These are phyloP conservation scores for Oehlia diaphana DNA, from an alignment of 192 early-diverging fungal species.

Conservation along the genomic window DNA sequence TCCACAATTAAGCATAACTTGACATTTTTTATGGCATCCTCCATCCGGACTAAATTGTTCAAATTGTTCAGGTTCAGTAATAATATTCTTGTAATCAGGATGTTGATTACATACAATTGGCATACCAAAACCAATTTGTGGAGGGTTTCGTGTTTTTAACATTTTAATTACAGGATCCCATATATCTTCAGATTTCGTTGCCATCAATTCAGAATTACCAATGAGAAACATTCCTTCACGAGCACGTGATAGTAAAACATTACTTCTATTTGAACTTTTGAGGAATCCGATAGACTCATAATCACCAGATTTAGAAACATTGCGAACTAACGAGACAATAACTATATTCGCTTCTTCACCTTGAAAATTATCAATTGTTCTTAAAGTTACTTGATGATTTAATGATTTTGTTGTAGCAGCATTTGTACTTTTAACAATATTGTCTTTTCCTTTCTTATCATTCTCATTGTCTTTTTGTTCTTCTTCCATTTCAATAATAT, in stretches of 20 bases:
- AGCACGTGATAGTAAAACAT: constrained; percentile 58
- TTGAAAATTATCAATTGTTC: constrained; percentile 51
- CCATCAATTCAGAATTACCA: constrained; percentile 47
- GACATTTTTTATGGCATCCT: constrained; percentile 50
- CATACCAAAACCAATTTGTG: constrained; percentile 39
- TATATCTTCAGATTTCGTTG: constrained; percentile 17
- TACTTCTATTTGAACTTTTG: constrained; percentile 54
- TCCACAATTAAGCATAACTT: constrained; percentile 47
- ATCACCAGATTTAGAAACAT: constrained; percentile 22
- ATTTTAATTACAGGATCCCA: constrained; percentile 48
- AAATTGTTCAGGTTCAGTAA: constrained; percentile 33
- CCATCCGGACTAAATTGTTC: constrained; percentile 50
- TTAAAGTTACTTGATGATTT: constrained; percentile 33
- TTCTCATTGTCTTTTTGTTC: background rate
- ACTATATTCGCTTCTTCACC: constrained; percentile 47
- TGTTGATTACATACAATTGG: constrained; percentile 53
- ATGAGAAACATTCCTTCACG: constrained; percentile 61
- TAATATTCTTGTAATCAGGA: constrained; percentile 35
- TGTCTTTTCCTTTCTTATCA: background rate
- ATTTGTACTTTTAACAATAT: background rate
- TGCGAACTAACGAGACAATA: constrained; percentile 45
- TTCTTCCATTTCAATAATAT: constrained; percentile 32
- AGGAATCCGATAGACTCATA: constrained; percentile 51
- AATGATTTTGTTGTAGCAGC: background rate
- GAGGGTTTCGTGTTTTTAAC: constrained; percentile 25